Evolutionary conservation across 1,284 basidiomycete genomes (phyloP).

Genomic region (Trichosporon sp.): DNA sequence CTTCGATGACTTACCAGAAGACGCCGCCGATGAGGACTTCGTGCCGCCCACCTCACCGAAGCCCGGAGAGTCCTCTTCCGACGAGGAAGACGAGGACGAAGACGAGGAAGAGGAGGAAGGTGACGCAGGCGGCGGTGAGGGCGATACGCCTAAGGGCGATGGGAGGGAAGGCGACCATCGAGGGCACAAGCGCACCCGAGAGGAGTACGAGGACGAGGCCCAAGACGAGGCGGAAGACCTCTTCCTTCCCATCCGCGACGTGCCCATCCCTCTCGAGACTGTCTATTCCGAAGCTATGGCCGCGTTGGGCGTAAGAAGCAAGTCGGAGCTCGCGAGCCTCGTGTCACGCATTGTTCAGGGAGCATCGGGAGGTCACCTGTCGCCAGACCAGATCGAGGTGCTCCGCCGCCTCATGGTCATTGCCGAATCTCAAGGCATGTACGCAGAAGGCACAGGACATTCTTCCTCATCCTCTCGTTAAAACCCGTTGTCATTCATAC

Average conservation of each 20-base stretch:
- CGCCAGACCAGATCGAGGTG: slow-evolving; percentile 16
- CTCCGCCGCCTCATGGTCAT: slow-evolving; percentile 15
- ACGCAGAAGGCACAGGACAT: background rate
- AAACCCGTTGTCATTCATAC: background rate
- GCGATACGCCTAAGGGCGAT: slow-evolving; percentile 51
- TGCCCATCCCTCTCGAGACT: slow-evolving; percentile 25
- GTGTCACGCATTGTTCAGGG: slow-evolving; percentile 14
- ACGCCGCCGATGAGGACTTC: slow-evolving; percentile 18
- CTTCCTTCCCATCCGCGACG: slow-evolving; percentile 38
- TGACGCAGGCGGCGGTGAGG: background rate
- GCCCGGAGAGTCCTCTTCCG: slow-evolving; percentile 3
- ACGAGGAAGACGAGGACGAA: slow-evolving; percentile 14
- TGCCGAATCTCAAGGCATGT: slow-evolving; percentile 8
- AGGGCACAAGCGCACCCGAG: slow-evolving; percentile 1
- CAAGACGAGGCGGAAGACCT: slow-evolving; percentile 49
- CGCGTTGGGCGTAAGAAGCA: slow-evolving; percentile 13
- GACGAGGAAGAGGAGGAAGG: slow-evolving; percentile 1
- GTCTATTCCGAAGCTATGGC: slow-evolving; percentile 18
- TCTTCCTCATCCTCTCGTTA: background rate
- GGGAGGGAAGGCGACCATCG: slow-evolving; percentile 23
- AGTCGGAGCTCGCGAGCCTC: slow-evolving; percentile 12
- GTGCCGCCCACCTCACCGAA: slow-evolving; percentile 19
- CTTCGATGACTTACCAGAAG: slow-evolving; percentile 12
- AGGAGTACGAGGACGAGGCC: slow-evolving; percentile 8
- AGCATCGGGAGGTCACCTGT: slow-evolving; percentile 9